These are phyloP conservation scores for Trichoderma brevicompactum DNA, from an alignment of 2,329 filamentous ascomycete genomes.

Conservation along the genomic window DNA sequence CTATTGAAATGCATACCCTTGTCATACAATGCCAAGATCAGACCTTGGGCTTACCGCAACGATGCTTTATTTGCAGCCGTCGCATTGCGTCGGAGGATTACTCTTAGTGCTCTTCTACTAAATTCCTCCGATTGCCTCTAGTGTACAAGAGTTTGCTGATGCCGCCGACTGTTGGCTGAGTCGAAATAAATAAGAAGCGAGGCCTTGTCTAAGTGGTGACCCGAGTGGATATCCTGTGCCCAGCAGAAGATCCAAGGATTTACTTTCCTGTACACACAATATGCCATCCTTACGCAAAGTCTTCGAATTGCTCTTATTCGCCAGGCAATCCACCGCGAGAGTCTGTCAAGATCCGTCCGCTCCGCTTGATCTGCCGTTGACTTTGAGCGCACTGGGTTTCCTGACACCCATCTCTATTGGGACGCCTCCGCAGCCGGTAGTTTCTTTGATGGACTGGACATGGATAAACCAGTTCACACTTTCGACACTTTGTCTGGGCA, in stretches of 20 bases:
- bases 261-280: too few species aligned
- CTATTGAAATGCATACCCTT: background rate
- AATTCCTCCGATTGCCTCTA: background rate
- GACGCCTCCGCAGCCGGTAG: background rate
- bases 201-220: too few species aligned
- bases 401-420: background rate
- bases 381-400: background rate
- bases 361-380: background rate
- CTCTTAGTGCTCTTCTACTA: background rate
- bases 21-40: background rate
- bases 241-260: too few species aligned
- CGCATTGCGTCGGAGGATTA: background rate
- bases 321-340: background rate
- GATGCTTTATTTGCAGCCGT: too few species aligned
- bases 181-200: too few species aligned
- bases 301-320: background rate
- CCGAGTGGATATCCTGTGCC: too few species aligned
- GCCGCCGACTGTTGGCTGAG: too few species aligned
- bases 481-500: background rate
- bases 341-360: background rate
- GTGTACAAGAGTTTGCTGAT: too few species aligned
- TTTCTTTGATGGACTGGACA: background rate
- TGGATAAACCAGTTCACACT: constrained; percentile 1
- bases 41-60: background rate
- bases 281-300: background rate